Conservation (phyloP, 129 eudicot species). For the Tanacetum coccineum region DNA sequence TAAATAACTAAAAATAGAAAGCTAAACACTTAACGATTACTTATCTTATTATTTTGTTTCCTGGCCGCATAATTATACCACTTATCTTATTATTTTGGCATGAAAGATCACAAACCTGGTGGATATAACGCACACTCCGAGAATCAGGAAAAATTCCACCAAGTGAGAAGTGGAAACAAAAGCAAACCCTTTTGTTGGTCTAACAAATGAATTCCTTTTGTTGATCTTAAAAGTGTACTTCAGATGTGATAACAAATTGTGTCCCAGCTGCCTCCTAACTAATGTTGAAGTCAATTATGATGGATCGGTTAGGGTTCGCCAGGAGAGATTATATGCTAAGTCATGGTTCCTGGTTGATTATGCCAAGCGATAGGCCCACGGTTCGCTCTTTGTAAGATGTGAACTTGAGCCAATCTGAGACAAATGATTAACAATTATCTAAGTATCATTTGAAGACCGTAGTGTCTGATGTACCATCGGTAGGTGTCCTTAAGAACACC, state of each 20-base stretch:
- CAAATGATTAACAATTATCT: no score
- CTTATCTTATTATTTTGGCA: no score
- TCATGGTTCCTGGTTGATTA: slow-evolving; percentile 69
- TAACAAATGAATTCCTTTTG: slow-evolving; percentile 63
- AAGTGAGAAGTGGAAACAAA: slow-evolving; percentile 72
- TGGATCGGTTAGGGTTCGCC: slow-evolving; percentile 17
- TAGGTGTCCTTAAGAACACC: no score
- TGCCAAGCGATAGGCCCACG: slow-evolving; percentile 69
- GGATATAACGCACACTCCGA: slow-evolving; percentile 69
- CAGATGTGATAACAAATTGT: slow-evolving; percentile 49
- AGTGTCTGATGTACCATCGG: no score
- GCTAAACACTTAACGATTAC: no score
- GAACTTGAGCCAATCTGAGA: slow-evolving; percentile 89
- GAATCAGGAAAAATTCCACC: slow-evolving; percentile 83
- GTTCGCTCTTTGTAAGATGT: slow-evolving; percentile 75
- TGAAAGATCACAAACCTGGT: slow-evolving; percentile 55
- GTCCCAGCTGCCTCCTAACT: slow-evolving; percentile 18
- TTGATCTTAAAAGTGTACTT: slow-evolving; percentile 76
- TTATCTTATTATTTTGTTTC: no score
- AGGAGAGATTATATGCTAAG: slow-evolving; percentile 23
- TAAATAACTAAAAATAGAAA: no score
- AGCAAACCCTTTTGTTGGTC: slow-evolving; percentile 90
- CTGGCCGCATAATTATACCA: no score
- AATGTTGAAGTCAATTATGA: slow-evolving; percentile 6
- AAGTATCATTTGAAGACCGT: no score